These are phyloP conservation scores for Lentinula boryana DNA, from an alignment of 768 basidiomycete species.

Conservation along the genomic window DNA sequence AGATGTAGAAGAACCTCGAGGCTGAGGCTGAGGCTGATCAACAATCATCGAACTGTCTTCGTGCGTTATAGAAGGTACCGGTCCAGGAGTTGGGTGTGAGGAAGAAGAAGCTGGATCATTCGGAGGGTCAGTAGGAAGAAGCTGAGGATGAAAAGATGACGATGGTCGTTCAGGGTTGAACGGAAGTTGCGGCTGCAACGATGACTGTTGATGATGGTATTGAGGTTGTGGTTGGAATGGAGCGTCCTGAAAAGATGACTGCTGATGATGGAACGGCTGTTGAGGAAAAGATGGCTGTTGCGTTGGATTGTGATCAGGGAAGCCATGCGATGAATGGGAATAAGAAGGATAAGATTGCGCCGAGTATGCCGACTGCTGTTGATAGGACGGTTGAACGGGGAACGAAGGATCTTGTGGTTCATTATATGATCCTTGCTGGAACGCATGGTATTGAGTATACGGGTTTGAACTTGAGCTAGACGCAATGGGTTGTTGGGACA, in stretches of 20 bases:
- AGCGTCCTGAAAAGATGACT: slow-evolving; percentile 13
- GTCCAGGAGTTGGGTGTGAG: neutral
- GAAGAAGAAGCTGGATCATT: neutral
- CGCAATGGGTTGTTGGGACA: neutral
- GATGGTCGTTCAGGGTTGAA: neutral
- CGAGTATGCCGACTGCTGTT: neutral
- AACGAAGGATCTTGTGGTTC: neutral
- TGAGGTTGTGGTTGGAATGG: slow-evolving; percentile 8
- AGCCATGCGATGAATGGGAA: slow-evolving; percentile 24
- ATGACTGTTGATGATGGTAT: slow-evolving; percentile 12
- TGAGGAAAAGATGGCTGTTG: slow-evolving; percentile 47
- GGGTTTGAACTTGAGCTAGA: neutral
- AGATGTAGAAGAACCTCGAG: neutral
- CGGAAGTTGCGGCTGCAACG: neutral
- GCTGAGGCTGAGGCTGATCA: neutral
- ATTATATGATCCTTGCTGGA: neutral
- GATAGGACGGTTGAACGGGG: neutral
- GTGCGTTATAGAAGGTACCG: neutral
- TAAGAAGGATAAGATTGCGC: neutral
- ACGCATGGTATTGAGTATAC: neutral
- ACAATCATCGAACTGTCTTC: neutral
- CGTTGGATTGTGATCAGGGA: slow-evolving; percentile 26
- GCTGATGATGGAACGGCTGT: slow-evolving; percentile 39
- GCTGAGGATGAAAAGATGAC: neutral
- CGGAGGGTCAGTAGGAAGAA: neutral